Base-by-base conservation (phyloP, 2,329 filamentous ascomycete genomes). In the Cytospora paraplurivora region DNA sequence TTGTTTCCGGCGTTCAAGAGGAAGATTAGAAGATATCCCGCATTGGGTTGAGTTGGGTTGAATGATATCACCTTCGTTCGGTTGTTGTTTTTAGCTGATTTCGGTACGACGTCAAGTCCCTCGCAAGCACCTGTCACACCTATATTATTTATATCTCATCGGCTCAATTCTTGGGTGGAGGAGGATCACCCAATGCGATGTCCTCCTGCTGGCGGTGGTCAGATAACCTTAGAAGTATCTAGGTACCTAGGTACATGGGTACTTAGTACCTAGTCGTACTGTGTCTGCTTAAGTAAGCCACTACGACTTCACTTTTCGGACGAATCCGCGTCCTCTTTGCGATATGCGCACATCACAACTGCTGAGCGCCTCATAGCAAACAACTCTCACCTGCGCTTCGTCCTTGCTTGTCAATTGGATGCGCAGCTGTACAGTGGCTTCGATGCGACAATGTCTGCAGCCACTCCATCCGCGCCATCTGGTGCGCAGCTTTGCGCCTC, bases 371-470 rank as follows among this genome's bases (percentile, higher is more conserved):
- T 17, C 19, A 11, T 33, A 19, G 37, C 32, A 35, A 17, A 33
- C 32, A 52, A 3, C 33, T 37, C 19, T 51, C 44, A 56, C 60
- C 49, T 54, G 60, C 59, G 61, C 57, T 34, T 50, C 59, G 34
- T 21, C 19, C 35, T 21, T 47, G n/a, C n/a, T 12, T 38, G 32
- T 41, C 72, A 66, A 71, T 70, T 72, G 69, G 62, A 73, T 72
- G 71, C 69, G 69, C 65, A 55, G 66, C 63, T 66, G 56, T 51
- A 44, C 47, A 35, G 56, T 56, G 53, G 0, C 71, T 81, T 68
- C 71, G 62, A 75, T 75, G 74, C 73, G 71, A 71, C 70, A 70
- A 76, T 76, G 73, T 69, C 68, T 73, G 65, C 70, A 69, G 67
- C 68, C 69, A 67, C 68, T 69, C 64, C 68, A 64, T 65, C 68